Base-by-base conservation (phyloP, 2,329 filamentous ascomycete genomes). In the Curvularia sp. region DNA sequence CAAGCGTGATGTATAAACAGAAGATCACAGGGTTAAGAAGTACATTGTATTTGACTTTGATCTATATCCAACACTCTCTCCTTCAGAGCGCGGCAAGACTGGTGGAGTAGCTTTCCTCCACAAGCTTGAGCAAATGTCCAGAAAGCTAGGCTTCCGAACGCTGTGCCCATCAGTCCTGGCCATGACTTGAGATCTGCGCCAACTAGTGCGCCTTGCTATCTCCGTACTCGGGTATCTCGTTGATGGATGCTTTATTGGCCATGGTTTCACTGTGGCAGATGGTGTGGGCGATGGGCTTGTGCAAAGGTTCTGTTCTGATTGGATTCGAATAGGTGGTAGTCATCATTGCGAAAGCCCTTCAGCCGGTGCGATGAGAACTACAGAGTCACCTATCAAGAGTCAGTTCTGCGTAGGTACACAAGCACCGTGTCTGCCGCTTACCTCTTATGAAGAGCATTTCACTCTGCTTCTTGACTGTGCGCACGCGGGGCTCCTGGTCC, bases 401-500 rank as follows among this genome's bases (percentile, higher is more conserved):
- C 41, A 60, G 56, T 51, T 58, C 42, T 15, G 9, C 12, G n/a
- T 28, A 10, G 33, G 30, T 15, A 30, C 3, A 13, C 1, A 5
- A 38, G 1, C 15, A 20, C 4, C 5, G 12, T 50, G 4, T 13
- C 8, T 24, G 28, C 24, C 9, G 35, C 63, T 63, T 81, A 94
- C 93, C 94, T 91, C 95, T 85, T 58, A 99, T 94, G 77, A 99
- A 99, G 20, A 99, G 82, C 95, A 99, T 99, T 77, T 98, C 95
- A 43, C 93, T 96, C 78, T 97, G 96, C 80, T 96, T 96, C 81
- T 94, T 96, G 63, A 95, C 88, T 13, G 93, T 97, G 91, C 70
- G 63, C 50, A 75, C 71, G 49, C 68, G 65, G 30, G 71, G 67
- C 62, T 85, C 89, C 57, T 90, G 88, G 22, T 92, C 90, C 51